Evolutionary conservation across 257 asterid species (phyloP).

Genomic region (Solanum paucissectum): DNA sequence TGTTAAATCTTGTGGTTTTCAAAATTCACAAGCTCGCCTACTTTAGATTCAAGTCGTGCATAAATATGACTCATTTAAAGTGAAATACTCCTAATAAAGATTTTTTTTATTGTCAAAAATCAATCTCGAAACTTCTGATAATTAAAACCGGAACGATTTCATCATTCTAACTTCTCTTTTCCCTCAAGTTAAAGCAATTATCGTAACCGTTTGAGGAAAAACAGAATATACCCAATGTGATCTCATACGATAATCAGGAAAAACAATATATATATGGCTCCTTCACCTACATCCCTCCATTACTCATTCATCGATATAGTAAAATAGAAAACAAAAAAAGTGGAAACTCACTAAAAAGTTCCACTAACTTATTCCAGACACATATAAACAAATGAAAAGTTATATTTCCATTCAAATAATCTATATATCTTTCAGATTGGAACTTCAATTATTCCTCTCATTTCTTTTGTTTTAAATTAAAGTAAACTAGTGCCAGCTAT

Average conservation of each 20-base stretch:
- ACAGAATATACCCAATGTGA: rapidly evolving
- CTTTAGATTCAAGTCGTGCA: background rate
- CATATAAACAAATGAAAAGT: constrained; percentile 48
- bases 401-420: constrained; percentile 50
- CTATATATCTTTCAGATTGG: constrained; percentile 29
- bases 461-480: constrained; percentile 20
- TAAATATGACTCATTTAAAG: background rate
- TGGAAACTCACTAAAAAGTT: constrained; percentile 24
- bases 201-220: constrained; percentile 32
- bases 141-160: background rate
- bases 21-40: background rate
- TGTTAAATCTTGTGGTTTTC: background rate
- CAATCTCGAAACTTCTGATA: background rate
- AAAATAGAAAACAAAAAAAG: background rate
- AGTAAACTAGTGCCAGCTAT: constrained; percentile 37
- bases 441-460: constrained; percentile 43
- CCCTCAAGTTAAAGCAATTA: constrained; percentile 26
- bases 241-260: background rate
- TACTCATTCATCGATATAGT: background rate
- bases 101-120: background rate
- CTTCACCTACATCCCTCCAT: constrained; percentile 7
- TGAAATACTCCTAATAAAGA: background rate
- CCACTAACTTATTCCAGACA: constrained; percentile 74
- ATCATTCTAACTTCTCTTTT: constrained; percentile 1
- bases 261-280: background rate